Percentiles rank a stretch among this genome's conserved stretches.
Evolutionary conservation across 148 eudicot species (phyloP).

Genomic region (Arbutus unedo): DNA sequence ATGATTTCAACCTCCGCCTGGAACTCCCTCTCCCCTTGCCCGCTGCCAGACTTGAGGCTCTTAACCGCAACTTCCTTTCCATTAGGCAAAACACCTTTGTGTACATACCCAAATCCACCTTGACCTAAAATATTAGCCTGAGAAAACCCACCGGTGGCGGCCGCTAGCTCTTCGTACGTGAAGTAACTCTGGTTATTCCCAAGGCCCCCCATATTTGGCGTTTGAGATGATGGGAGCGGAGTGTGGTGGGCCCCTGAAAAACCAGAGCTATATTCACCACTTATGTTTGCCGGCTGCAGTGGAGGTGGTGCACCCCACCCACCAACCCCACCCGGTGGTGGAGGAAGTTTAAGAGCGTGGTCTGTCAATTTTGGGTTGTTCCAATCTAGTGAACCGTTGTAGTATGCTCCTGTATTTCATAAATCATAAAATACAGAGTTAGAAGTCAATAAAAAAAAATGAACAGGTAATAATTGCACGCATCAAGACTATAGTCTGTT

Average conservation of each 20-base stretch:
- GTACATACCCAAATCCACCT: constrained; percentile 79
- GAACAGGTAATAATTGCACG: too few species aligned
- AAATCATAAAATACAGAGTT: neutral
- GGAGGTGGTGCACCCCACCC: constrained; percentile 21
- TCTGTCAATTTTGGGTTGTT: constrained; percentile 15
- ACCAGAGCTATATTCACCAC: constrained; percentile 26
- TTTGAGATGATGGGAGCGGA: constrained; percentile 14
- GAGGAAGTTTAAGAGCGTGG: constrained; percentile 22
- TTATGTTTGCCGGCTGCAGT: neutral
- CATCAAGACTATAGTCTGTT: too few species aligned
- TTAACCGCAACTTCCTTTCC: constrained; percentile 69
- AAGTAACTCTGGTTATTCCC: constrained; percentile 46
- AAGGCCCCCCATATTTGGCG: constrained; percentile 21
- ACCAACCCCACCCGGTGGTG: constrained; percentile 23
- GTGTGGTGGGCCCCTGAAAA: constrained; percentile 12
- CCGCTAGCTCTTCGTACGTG: constrained; percentile 54
- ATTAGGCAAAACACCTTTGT: constrained; percentile 62
- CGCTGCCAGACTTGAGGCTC: constrained; percentile 75
- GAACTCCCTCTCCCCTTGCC: constrained; percentile 84
- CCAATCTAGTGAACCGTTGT: constrained; percentile 19
- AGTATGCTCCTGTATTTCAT: constrained; percentile 13
- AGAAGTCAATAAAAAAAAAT: neutral
- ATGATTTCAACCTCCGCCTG: constrained; percentile 79
- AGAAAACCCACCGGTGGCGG: constrained; percentile 64
- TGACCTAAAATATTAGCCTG: constrained; percentile 64